Percentiles rank a stretch among this genome's conserved stretches.
phyloP scores from a whole-genome alignment of 208 protist species.

The Crithidia bombi region DNA sequence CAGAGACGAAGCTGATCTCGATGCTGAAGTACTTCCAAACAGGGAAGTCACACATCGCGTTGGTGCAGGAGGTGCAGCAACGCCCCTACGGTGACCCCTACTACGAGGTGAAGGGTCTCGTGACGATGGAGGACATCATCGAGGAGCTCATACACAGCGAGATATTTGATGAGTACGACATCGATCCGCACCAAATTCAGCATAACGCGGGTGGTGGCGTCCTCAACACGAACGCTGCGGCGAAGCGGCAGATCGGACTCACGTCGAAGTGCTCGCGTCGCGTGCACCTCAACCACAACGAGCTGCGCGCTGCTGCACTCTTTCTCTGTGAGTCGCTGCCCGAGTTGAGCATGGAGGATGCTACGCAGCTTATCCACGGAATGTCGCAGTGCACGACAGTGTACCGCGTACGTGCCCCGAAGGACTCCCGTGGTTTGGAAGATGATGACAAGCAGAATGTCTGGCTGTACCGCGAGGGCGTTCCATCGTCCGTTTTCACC shows the following conservation, averaged over 20 bases:
- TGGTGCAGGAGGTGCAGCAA: constrained; percentile 93
- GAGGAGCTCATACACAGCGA: constrained; percentile 97
- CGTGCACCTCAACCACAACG: constrained; percentile 81
- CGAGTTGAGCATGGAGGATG: constrained; percentile 69
- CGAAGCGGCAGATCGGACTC: constrained; percentile 75
- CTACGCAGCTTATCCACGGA: constrained; percentile 48
- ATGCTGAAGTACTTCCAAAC: constrained; percentile 96
- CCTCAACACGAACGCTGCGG: constrained; percentile 14
- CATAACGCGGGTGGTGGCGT: constrained; percentile 12
- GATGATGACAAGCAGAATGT: constrained; percentile 87
- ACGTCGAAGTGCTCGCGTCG: constrained; percentile 77
- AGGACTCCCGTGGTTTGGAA: constrained; percentile 75
- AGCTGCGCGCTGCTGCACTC: constrained; percentile 80
- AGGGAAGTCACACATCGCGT: constrained; percentile 93
- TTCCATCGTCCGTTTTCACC: constrained; percentile 84
- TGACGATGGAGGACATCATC: constrained; percentile 97
- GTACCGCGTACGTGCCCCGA: constrained; percentile 78
- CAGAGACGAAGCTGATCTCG: constrained; percentile 92
- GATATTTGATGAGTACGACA: constrained; percentile 97
- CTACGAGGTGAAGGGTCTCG: constrained; percentile 95
- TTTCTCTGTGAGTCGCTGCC: constrained; percentile 86
- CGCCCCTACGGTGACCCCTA: constrained; percentile 91
- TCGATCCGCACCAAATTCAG: constrained; percentile 46
- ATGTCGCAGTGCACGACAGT: constrained; percentile 64
- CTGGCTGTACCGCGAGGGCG: constrained; percentile 88